Conservation (phyloP, 441 rosid species). For the Geranium incanum region DNA sequence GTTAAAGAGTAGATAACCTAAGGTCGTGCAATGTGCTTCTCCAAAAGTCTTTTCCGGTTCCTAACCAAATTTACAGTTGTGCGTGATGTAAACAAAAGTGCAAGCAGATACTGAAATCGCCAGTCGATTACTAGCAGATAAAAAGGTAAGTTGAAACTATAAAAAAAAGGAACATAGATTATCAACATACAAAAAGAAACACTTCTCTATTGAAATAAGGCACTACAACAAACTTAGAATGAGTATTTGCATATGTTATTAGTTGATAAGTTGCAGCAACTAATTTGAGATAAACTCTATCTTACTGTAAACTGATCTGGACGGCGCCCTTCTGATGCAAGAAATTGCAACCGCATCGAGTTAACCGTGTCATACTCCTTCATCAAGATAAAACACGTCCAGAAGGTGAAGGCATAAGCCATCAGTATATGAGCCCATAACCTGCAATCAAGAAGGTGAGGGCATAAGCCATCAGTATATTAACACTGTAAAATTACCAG, state of each 20-base stretch:
- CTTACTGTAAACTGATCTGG: constrained; percentile 87
- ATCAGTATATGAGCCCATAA: constrained; percentile 71
- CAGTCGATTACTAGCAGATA: background rate
- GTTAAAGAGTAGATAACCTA: background rate
- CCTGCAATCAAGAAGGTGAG: constrained; percentile 65
- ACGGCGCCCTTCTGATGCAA: constrained; percentile 75
- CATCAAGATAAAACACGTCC: constrained; percentile 73
- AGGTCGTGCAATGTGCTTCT: background rate
- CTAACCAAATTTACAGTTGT: background rate
- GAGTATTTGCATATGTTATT: background rate
- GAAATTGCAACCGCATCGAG: constrained; percentile 75
- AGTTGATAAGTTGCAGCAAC: background rate
- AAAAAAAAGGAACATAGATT: background rate
- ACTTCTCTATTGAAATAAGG: background rate
- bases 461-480: constrained; percentile 65
- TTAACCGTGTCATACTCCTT: constrained; percentile 79
- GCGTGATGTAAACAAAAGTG: background rate
- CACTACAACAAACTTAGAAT: constrained; percentile 12
- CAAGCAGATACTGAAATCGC: background rate
- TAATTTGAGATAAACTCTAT: constrained; percentile 11
- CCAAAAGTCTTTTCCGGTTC: background rate
- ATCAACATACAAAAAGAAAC: background rate
- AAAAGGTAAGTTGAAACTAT: background rate
- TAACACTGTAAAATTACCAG: background rate
- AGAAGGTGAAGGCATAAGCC: constrained; percentile 85